Evolutionary conservation across 257 asterid species (phyloP).

Genomic region (Mentha longifolia): DNA sequence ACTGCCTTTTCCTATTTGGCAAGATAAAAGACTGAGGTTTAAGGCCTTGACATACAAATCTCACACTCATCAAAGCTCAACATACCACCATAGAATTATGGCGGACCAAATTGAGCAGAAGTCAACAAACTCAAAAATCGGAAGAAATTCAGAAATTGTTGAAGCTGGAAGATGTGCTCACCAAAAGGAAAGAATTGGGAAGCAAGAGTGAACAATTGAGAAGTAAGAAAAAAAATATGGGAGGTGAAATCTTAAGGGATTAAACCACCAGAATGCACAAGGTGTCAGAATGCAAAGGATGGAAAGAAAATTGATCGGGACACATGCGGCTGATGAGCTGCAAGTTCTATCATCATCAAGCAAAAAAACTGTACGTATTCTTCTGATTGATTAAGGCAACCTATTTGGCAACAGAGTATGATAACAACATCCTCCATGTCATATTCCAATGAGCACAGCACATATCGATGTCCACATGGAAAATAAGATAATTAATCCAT

Average conservation of each 20-base stretch:
- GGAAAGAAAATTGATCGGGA: neutral
- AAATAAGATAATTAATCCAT: conserved; percentile 35
- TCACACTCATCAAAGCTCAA: conserved; percentile 25
- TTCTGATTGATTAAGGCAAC: conserved; percentile 41
- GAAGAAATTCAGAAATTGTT: conserved; percentile 10
- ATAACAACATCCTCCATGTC: conserved; percentile 33
- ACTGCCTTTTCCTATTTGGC: conserved; percentile 2
- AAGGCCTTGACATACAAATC: conserved; percentile 10
- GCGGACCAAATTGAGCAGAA: neutral
- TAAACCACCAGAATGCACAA: no score
- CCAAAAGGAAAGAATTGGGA: conserved; percentile 8
- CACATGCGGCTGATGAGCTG: conserved; percentile 7
- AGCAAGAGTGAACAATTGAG: neutral
- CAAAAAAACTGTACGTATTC: neutral
- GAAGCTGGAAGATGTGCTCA: conserved; percentile 10
- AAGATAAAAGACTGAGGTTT: neutral
- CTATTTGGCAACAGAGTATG: conserved; percentile 43
- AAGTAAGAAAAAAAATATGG: conserved; percentile 8
- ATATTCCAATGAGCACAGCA: conserved; percentile 38
- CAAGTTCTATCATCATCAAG: conserved; percentile 24
- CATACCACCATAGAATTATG: conserved; percentile 6
- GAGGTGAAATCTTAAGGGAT: no score
- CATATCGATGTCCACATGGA: conserved; percentile 41
- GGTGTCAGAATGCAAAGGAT: conserved; percentile 20
- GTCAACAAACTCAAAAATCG: conserved; percentile 2